Conservation (phyloP, 148 eudicot species). For the Heliamphora exappendiculata region DNA sequence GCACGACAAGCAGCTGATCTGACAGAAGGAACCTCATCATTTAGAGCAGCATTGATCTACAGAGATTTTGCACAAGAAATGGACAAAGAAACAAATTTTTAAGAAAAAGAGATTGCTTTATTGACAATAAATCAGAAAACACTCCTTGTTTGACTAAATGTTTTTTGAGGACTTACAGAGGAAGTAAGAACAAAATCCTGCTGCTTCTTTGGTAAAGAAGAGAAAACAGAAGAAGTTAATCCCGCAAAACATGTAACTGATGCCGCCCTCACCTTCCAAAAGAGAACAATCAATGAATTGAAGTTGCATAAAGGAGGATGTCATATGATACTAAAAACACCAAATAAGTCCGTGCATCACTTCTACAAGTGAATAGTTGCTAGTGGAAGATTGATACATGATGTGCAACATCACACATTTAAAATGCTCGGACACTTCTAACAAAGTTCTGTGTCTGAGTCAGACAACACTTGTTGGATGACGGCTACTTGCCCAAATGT, state of each 20-base stretch:
- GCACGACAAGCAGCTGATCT: slow-evolving; percentile 96
- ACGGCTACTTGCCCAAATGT: too few relatives aligned
- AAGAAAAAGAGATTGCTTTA: background rate
- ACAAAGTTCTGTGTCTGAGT: too few relatives aligned
- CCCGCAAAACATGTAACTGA: slow-evolving; percentile 89
- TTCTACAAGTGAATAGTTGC: too few relatives aligned
- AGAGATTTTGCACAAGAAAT: slow-evolving; percentile 2
- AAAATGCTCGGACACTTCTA: too few relatives aligned
- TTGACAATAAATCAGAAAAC: background rate
- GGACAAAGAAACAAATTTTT: background rate
- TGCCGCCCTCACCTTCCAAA: slow-evolving; percentile 77
- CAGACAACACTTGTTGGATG: too few relatives aligned
- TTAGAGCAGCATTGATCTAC: slow-evolving; percentile 60
- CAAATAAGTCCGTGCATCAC: too few relatives aligned
- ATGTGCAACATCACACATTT: too few relatives aligned
- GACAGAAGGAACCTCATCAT: slow-evolving; percentile 70
- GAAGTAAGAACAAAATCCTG: slow-evolving; percentile 53
- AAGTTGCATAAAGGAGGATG: too few relatives aligned
- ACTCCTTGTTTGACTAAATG: slow-evolving; percentile 18
- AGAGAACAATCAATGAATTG: too few relatives aligned
- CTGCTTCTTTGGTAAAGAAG: slow-evolving; percentile 46
- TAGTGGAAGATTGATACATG: too few relatives aligned
- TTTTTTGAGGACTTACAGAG: slow-evolving; percentile 48
- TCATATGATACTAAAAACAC: too few relatives aligned
- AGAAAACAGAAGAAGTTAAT: slow-evolving; percentile 65